Conservation (phyloP, 805 yeast species). For the Saturnispora mendoncae region DNA sequence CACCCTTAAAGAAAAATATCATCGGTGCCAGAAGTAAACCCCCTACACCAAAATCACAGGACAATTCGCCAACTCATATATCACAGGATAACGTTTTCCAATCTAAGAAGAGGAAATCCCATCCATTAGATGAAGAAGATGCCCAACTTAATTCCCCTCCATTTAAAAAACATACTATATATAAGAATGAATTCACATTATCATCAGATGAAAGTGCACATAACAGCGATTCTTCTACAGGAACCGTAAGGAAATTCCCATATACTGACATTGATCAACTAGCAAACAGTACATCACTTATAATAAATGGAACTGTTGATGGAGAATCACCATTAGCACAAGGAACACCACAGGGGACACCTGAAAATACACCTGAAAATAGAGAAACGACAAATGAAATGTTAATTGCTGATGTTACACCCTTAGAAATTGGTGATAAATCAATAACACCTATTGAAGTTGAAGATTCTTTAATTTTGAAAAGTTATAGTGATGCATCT, state of each 20-base stretch:
- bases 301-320: not conserved
- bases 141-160: not conserved
- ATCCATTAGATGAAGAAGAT: not conserved
- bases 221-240: too few species aligned
- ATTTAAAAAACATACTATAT: not conserved
- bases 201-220: too few species aligned
- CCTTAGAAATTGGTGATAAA: not conserved
- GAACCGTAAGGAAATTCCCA: not conserved
- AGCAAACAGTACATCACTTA: slow-evolving; percentile 5
- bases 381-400: too few species aligned
- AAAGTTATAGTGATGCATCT: slow-evolving; percentile 2
- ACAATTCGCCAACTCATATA: not conserved
- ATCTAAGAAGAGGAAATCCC: not conserved
- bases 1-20: not conserved
- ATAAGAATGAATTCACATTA: not conserved
- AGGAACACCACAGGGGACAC: not conserved
- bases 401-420: too few species aligned
- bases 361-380: not conserved
- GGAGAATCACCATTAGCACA: not conserved
- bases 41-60: not conserved
- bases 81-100: slow-evolving; percentile 8
- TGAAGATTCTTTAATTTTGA: not conserved
- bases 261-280: not conserved
- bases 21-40: not conserved
- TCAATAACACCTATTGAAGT: slow-evolving; percentile 2